Evolutionary conservation across 768 basidiomycete species (phyloP).

Genomic region (Pleurotus ostreatus): DNA sequence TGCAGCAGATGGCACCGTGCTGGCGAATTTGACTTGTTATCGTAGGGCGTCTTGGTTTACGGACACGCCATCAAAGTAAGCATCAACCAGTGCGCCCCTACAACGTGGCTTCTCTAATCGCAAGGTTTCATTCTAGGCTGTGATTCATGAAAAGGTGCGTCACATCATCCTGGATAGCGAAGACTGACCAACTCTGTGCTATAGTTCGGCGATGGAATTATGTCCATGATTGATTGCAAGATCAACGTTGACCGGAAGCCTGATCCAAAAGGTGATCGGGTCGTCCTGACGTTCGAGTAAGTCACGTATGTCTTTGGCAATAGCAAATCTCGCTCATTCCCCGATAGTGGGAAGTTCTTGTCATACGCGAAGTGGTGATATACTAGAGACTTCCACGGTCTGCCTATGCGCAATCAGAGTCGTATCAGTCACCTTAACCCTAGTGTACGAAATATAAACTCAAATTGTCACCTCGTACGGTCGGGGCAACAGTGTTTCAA

Average conservation of each 20-base stretch:
- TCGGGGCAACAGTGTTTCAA: too few species aligned
- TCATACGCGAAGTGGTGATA: slow-evolving; percentile 70
- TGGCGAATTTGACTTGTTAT: neutral
- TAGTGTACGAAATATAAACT: too few species aligned
- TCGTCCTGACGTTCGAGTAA: slow-evolving; percentile 76
- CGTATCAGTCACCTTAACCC: too few species aligned
- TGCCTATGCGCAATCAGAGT: too few species aligned
- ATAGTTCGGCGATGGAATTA: slow-evolving; percentile 83
- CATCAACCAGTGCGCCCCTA: neutral
- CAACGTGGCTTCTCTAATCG: neutral
- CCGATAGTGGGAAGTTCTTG: slow-evolving; percentile 67
- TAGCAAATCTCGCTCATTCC: too few species aligned
- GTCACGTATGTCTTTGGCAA: slow-evolving; percentile 18
- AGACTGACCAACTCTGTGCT: neutral
- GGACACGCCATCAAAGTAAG: slow-evolving; percentile 74
- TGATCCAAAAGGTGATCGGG: slow-evolving; percentile 77
- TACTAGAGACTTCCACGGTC: too few species aligned
- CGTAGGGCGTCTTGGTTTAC: slow-evolving; percentile 68
- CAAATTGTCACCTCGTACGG: too few species aligned
- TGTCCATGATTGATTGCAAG: slow-evolving; percentile 87
- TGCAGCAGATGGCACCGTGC: neutral
- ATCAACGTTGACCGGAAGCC: slow-evolving; percentile 63
- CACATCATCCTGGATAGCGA: neutral
- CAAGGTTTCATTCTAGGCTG: slow-evolving; percentile 33
- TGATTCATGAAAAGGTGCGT: slow-evolving; percentile 73